These are phyloP conservation scores for Penicillium lagena DNA, from an alignment of 495 filamentous ascomycete genomes.

Conservation along the genomic window DNA sequence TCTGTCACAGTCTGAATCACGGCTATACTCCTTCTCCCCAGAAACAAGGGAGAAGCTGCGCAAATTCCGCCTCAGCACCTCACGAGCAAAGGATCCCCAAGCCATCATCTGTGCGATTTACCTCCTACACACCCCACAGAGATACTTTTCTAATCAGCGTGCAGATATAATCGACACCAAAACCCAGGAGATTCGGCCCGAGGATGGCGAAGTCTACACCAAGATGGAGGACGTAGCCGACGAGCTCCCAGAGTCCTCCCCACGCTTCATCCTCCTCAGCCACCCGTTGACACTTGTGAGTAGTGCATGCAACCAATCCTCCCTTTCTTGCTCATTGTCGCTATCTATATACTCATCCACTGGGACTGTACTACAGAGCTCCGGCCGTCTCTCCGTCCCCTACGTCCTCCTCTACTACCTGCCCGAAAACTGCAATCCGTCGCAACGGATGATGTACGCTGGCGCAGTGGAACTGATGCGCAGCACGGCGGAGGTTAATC, in stretches of 20 bases:
- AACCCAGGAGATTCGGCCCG: conserved; percentile 74
- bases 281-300: conserved; percentile 79
- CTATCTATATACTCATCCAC: background rate
- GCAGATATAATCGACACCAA: conserved; percentile 68
- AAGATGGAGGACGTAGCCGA: conserved; percentile 73
- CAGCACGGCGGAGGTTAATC: conserved; percentile 77
- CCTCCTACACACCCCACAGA: too few species aligned
- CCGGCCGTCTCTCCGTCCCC: conserved; percentile 62
- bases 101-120: conserved; percentile 80
- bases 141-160: too few species aligned
- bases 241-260: conserved; percentile 87
- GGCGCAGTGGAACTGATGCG: conserved; percentile 92
- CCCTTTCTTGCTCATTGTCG: background rate
- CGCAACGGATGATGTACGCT: conserved; percentile 88
- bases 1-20: conserved; percentile 60
- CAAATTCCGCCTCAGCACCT: conserved; percentile 89
- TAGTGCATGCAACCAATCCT: background rate
- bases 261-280: conserved; percentile 82
- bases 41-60: conserved; percentile 80
- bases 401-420: conserved; percentile 94
- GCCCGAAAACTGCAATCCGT: conserved; percentile 78
- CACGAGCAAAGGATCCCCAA: conserved; percentile 78
- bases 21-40: conserved; percentile 87
- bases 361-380: conserved; percentile 32
- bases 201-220: conserved; percentile 72